Conservation (phyloP, 2,329 filamentous ascomycete genomes). For the Colletotrichum incanum region DNA sequence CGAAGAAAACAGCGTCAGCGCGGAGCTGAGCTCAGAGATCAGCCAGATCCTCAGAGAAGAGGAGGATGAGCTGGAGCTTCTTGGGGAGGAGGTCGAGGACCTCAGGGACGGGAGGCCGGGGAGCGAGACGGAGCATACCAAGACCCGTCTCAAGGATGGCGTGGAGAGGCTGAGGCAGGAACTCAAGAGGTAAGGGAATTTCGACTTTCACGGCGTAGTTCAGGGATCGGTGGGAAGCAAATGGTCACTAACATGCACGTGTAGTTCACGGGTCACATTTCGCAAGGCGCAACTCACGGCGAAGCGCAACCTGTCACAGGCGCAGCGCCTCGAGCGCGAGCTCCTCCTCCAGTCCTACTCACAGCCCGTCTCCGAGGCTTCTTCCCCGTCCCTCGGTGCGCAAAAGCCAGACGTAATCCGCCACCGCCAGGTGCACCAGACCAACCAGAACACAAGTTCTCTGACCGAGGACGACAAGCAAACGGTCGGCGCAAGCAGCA, state of each 20-base stretch:
- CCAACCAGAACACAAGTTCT: slow-evolving; percentile 50
- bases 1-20: slow-evolving; percentile 69
- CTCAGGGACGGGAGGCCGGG: slow-evolving; percentile 67
- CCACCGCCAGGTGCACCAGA: slow-evolving; percentile 49
- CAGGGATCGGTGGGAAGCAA: slow-evolving; percentile 41
- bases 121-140: slow-evolving; percentile 73
- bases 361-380: slow-evolving; percentile 56
- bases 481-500: slow-evolving; percentile 80
- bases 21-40: slow-evolving; percentile 87
- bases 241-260: slow-evolving; percentile 18
- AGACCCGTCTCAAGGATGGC: slow-evolving; percentile 76
- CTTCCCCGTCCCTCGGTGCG: slow-evolving; percentile 49
- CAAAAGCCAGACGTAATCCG: slow-evolving; percentile 48
- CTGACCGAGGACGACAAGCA: slow-evolving; percentile 79
- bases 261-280: slow-evolving; percentile 76
- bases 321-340: slow-evolving; percentile 83
- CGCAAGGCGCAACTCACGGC: slow-evolving; percentile 86
- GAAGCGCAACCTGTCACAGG: slow-evolving; percentile 80
- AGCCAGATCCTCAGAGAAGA: slow-evolving; percentile 82
- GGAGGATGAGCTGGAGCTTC: slow-evolving; percentile 86
- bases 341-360: slow-evolving; percentile 79
- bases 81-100: slow-evolving; percentile 84
- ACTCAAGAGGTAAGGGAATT: slow-evolving; percentile 72
- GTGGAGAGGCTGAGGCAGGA: slow-evolving; percentile 79
- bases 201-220: neutral